Evolutionary conservation across 2,329 filamentous ascomycete species (phyloP), one percentile per base, ranked within the genome.

Genomic region (Ophiostoma novo-ulmi): DNA sequence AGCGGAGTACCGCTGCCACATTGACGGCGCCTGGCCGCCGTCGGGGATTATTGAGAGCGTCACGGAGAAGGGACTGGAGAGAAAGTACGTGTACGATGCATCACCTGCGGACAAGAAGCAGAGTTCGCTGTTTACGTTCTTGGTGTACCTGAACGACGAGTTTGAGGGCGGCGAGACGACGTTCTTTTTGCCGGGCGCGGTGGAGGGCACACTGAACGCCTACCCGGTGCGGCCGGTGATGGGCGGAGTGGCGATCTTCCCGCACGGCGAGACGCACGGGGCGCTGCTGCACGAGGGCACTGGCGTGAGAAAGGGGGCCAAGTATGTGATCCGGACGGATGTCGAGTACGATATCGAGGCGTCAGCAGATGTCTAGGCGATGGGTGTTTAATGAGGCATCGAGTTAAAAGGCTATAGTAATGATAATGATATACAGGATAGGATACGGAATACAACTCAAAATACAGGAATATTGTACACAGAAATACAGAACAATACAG

Each of bases 11-110:
- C 81, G 89, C 8, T 87, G 85, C 71, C 89, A 91, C 74, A 91
- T 92, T 71, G 82, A 92, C 74, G 89, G 89, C 8, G 89, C 89
- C 0, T 92, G 89, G 89, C 89, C 89, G 14, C 89, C 89, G 0
- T 91, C 89, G 0, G 88, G 87, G 1, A 87, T 91, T 20, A 11
- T 5, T 1, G 64, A 78, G 84, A 1, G 79, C 85, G 17, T 48
- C 14, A 17, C 52, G 3, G 6, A 55, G 4, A 58, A 14, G 5
- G 52, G 10, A n/a, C 17, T 6, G 0, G 81, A 84, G 69, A 83
- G 85, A 73, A 83, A 80, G 0, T 91, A 91, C 70, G 82, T 89
- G 3, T 92, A 91, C 77, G 89, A 92, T 74, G 80, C 84, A 0
- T 91, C 89, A 1, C 88, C 89, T 0, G 72, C 81, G 0, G 81